These are phyloP conservation scores for Solanum etuberosum DNA, from an alignment of 257 asterid genomes.

Conservation along the genomic window DNA sequence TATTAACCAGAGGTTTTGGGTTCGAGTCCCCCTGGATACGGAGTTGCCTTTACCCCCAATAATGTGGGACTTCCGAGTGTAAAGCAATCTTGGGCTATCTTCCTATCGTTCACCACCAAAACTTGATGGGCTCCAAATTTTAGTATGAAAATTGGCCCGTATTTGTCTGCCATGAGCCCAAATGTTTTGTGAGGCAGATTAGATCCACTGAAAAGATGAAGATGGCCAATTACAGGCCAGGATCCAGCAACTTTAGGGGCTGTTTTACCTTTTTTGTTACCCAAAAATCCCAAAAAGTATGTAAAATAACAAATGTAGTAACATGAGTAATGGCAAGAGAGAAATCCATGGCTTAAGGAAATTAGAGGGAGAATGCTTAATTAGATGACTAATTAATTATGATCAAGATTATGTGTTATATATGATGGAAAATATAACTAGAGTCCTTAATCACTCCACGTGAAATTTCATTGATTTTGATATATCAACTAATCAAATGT, in stretches of 20 bases:
- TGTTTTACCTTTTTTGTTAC: too few species aligned
- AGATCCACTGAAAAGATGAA: slow-evolving; percentile 12
- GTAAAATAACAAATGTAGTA: neutral
- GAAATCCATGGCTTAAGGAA: neutral
- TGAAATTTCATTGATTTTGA: neutral
- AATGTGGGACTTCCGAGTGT: neutral
- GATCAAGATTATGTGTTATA: neutral
- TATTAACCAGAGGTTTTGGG: too few species aligned
- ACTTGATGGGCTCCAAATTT: slow-evolving; percentile 1
- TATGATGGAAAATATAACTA: neutral
- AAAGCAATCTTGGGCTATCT: slow-evolving; percentile 9
- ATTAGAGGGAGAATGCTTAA: neutral
- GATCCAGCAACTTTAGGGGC: neutral
- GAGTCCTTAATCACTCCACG: neutral
- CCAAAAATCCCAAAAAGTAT: neutral
- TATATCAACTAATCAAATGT: neutral
- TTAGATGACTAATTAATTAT: neutral
- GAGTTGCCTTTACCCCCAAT: too few species aligned
- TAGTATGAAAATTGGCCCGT: slow-evolving; percentile 21
- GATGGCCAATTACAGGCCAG: slow-evolving; percentile 23
- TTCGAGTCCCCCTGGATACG: too few species aligned
- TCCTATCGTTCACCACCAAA: slow-evolving; percentile 10
- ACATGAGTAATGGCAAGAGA: neutral
- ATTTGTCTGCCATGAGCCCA: slow-evolving; percentile 15
- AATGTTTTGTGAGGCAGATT: slow-evolving; percentile 7